Percentiles rank a stretch among this genome's conserved stretches.
These are phyloP conservation scores for Penicillium turbatum DNA, from an alignment of 495 filamentous ascomycete species.

Conservation along the genomic window DNA sequence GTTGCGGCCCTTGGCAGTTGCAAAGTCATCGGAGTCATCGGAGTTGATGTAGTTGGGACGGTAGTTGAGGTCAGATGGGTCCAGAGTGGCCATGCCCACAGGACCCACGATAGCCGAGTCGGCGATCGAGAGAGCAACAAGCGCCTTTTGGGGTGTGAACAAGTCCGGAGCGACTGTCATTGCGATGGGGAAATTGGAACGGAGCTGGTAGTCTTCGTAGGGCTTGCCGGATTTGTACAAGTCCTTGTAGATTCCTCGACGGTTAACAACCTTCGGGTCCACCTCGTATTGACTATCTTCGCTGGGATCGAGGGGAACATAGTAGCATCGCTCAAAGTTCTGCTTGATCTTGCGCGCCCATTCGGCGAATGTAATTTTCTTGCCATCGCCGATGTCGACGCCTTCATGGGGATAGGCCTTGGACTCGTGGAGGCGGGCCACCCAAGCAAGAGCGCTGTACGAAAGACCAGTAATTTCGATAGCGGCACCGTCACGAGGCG, in stretches of 20 bases:
- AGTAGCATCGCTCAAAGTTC: conserved; percentile 90
- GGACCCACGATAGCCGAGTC: conserved; percentile 79
- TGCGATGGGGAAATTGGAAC: conserved; percentile 89
- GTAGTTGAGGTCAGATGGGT: conserved; percentile 88
- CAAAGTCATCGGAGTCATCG: conserved; percentile 84
- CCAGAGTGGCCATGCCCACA: conserved; percentile 92
- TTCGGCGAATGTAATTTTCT: conserved; percentile 64
- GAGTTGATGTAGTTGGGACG: conserved; percentile 90
- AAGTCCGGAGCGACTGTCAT: conserved; percentile 91
- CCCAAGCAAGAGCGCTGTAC: conserved; percentile 84
- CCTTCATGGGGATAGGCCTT: conserved; percentile 67
- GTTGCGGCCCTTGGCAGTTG: conserved; percentile 87
- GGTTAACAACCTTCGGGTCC: conserved; percentile 72
- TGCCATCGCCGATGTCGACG: conserved; percentile 55
- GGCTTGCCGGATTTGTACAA: conserved; percentile 87
- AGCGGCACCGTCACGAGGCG: conserved; percentile 90
- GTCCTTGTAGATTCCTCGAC: conserved; percentile 97
- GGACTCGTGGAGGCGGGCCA: conserved; percentile 57
- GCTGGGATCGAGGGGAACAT: conserved; percentile 61
- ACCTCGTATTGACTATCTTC: conserved; percentile 76
- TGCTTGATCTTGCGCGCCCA: conserved; percentile 80
- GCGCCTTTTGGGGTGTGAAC: conserved; percentile 72
- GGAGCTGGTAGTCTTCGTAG: conserved; percentile 96
- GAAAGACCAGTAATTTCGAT: conserved; percentile 91
- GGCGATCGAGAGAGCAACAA: conserved; percentile 70